Evolutionary conservation across 306 rosid genomes (phyloP).

Genomic region (Senna tora): DNA sequence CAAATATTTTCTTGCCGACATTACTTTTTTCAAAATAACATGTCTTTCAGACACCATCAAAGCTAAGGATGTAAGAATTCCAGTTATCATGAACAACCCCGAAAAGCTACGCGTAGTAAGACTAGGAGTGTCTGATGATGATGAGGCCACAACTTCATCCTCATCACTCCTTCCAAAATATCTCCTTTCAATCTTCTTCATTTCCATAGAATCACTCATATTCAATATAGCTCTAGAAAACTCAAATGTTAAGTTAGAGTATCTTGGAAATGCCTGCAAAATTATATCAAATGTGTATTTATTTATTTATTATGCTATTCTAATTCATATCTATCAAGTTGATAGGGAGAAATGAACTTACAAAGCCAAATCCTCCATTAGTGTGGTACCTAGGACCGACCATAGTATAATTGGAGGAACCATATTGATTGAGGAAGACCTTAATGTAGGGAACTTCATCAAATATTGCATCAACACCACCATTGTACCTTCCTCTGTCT

Average conservation of each 20-base stretch:
- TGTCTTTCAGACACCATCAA: conserved; percentile 1
- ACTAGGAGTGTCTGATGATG: background rate
- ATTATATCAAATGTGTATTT: no score
- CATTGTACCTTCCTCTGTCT: conserved; percentile 31
- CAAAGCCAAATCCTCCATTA: conserved; percentile 45
- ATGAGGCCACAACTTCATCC: background rate
- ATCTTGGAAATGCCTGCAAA: conserved; percentile 8
- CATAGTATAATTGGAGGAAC: background rate
- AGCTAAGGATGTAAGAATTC: background rate
- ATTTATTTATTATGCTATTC: no score
- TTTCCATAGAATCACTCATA: background rate
- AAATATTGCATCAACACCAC: conserved; percentile 37
- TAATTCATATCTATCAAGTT: no score
- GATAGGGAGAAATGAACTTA: background rate
- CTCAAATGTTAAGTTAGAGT: conserved; percentile 16
- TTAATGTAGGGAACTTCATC: conserved; percentile 39
- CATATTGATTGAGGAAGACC: conserved; percentile 32
- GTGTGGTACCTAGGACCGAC: conserved; percentile 6
- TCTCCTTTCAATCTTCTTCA: background rate
- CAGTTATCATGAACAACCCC: conserved; percentile 23
- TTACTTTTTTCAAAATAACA: background rate
- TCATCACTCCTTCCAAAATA: conserved; percentile 24
- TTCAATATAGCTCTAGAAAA: conserved; percentile 34
- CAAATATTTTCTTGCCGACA: background rate
- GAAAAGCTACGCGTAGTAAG: conserved; percentile 27